phyloP scores from a whole-genome alignment of 2,329 filamentous ascomycete genomes.

The Beauveria varroae region DNA sequence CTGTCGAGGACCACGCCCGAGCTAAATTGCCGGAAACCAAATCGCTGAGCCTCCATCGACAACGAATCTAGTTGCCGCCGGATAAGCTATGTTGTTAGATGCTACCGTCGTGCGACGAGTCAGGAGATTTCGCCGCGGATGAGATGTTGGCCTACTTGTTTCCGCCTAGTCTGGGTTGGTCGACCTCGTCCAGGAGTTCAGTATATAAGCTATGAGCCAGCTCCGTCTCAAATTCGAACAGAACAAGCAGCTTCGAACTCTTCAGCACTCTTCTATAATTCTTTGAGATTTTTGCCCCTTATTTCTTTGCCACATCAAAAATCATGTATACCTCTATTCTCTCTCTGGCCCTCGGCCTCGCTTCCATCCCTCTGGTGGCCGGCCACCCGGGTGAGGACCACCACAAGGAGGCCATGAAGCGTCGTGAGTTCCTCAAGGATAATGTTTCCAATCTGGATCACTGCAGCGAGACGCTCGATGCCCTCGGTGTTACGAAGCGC shows the following conservation, averaged over 20 bases:
- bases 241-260: too few species aligned
- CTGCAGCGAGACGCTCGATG: conserved; percentile 33
- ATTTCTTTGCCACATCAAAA: too few species aligned
- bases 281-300: too few species aligned
- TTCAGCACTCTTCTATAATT: too few species aligned
- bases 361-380: conserved; percentile 12
- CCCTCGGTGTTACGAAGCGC: conserved; percentile 32
- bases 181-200: too few species aligned
- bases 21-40: neutral
- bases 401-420: conserved; percentile 35
- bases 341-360: conserved; percentile 7
- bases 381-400: conserved; percentile 39
- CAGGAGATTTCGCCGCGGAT: neutral
- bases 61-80: neutral
- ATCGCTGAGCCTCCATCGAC: neutral
- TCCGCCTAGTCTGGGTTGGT: too few species aligned
- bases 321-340: neutral
- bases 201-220: too few species aligned
- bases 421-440: conserved; percentile 33
- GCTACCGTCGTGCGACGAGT: neutral
- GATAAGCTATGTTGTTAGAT: neutral
- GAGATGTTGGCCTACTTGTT: too few species aligned
- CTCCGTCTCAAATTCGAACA: too few species aligned
- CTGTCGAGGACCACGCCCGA: neutral
- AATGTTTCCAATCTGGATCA: conserved; percentile 32